These are phyloP conservation scores for Allium fistulosum DNA, from an alignment of 106 monocot genomes.

Conservation along the genomic window DNA sequence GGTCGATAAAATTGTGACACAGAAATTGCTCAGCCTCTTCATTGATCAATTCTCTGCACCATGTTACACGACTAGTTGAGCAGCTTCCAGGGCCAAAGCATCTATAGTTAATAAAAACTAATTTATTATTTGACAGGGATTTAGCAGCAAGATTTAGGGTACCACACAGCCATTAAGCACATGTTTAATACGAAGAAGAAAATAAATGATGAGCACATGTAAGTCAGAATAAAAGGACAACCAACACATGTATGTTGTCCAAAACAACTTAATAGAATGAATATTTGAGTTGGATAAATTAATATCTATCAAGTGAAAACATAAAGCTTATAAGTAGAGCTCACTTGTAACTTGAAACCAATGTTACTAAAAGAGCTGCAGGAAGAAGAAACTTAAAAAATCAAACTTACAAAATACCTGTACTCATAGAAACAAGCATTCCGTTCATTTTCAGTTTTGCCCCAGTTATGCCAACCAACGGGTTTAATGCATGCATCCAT, in stretches of 20 bases:
- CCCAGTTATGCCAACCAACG: conserved; percentile 94
- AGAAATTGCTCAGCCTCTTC: conserved; percentile 85
- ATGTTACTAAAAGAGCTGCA: not conserved
- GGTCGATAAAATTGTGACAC: conserved; percentile 65
- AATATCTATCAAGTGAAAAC: too few species aligned
- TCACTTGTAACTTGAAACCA: too few species aligned
- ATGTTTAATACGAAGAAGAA: not conserved
- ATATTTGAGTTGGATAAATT: too few species aligned
- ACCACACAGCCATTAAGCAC: not conserved
- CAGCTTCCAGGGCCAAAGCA: conserved; percentile 76
- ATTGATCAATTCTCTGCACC: conserved; percentile 76
- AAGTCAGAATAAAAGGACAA: not conserved
- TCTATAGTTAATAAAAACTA: conserved; percentile 18
- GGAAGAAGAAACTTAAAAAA: not conserved
- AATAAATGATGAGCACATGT: not conserved
- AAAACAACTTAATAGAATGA: not conserved
- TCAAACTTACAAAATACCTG: conserved; percentile 32
- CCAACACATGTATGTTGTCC: not conserved
- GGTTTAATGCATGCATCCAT: conserved; percentile 82
- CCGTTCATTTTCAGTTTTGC: conserved; percentile 77
- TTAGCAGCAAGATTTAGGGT: not conserved
- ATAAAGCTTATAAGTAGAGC: too few species aligned
- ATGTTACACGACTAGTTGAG: conserved; percentile 40
- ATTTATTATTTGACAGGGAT: not conserved
- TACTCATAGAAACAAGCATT: conserved; percentile 87